Base-by-base conservation (phyloP, 768 basidiomycete species). In the Tylopilus balloui region DNA sequence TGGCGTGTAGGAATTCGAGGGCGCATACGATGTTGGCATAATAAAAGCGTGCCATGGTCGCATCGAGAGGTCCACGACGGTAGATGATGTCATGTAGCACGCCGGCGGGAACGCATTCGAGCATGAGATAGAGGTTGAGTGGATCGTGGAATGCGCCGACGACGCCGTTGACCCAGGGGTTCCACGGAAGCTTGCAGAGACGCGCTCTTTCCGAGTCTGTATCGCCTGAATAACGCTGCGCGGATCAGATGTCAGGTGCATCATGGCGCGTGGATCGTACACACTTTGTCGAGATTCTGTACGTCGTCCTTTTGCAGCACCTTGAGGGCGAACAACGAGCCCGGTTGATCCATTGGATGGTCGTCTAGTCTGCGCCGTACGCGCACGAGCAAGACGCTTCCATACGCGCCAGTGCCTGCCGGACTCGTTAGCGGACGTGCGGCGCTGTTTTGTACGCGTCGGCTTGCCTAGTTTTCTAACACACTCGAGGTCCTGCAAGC, bases 21-120 rank as follows among this genome's bases (percentile, higher is more conserved):
- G 69, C 81, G 36, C 72, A 71, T 11, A 72, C 70, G 35, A 82
- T 73, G 54, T 82, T 83, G 21, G 74, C 66, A 54, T 74, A 77
- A 64, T 80, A 83, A 63, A 84, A 84, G 6, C 68, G 67, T 7
- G 70, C 65, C 0, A 55, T 59, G 2, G 60, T 38, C 7, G 68
- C 58, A 6, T 69, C 58, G 9, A 78, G 54, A 9, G 69, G 69
- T 11, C 57, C 62, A 1, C 54, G 55, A 12, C 51, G 57, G 27
- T 63, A 63, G 28, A 77, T 72, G 27, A 72, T 40, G 19, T 68
- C 58, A 24, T 68, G 67, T 3, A 83, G 61, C 5, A 71, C 73
- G 1, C 74, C 75, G 25, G 71, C 67, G 0, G 78, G 73, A 13
- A 74, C 71, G 55, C 71, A 71, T 61, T 84, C 81, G 27, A 80